Base-by-base conservation (phyloP, 257 asterid genomes). In the Jasminum sambac region DNA sequence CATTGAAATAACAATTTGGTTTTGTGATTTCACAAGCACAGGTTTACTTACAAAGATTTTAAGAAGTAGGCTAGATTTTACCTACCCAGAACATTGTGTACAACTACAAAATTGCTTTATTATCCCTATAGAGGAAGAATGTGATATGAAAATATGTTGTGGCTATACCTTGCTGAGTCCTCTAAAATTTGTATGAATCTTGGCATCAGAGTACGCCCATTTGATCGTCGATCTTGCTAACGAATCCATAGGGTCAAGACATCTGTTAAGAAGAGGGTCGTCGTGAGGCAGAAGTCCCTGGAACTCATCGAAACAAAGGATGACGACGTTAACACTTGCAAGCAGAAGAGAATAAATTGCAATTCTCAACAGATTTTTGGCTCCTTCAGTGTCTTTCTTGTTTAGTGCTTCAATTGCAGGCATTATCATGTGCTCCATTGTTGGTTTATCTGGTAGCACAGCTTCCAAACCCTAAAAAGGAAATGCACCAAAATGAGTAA, bases 391-490 rank as follows among this genome's bases (percentile, higher is more conserved):
- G 74, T 78, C 83, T 34, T 66, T 74, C 17, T 71, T 23, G 24
- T 60, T 44, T 65, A 64, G 42, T 23, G 79, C 79, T 70, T 74
- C 74, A 50, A 66, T 14, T 52, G 74, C 76, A 5, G 83, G 83
- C 55, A 65, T 39, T 39, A 78, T 13, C 17, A 74, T 72, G 17
- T 78, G 83, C 39, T 78, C 77, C 66, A 50, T 66, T 5, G 76
- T 78, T 19, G 74, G 74, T 48, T 74, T 78, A 60, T 78, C 83
- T n/a, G 77, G 79, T 57, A 74, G 42, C 42, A 78, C 79, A 60
- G 63, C 76, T 46, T 78, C 83, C 62, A 69, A 74, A 0, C 77
- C 79, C 83, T 78, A 66, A 8, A 65, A 26, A 25, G 39, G 39
- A 8, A 26, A 23, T 55, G 25, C 39, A 50, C 9, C 17, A 38